Base-by-base conservation (phyloP, 106 monocot species). In the Allium cepa region DNA sequence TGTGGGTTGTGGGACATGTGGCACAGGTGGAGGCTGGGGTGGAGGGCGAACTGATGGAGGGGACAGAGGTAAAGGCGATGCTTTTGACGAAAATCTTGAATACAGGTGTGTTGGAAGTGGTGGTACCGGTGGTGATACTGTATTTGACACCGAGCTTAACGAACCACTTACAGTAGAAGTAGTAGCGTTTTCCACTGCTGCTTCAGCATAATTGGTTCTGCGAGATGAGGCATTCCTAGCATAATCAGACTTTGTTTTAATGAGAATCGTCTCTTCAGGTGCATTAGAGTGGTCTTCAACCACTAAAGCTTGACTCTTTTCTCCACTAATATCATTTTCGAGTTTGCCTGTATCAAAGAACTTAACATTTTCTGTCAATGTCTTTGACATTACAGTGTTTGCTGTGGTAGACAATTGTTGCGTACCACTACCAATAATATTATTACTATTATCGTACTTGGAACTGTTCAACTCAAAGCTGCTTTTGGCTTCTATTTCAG, bases 401-500 rank as follows among this genome's bases (percentile, higher is more conserved):
- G 71, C 71, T 27, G 14, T 57, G 58, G 15, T 26, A 58, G 45
- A 12, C 15, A 73, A 16, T 57, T 66, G 57, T 49, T 66, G 48
- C 6, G 36, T 27, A 55, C 15, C 17, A 15, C 10, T 28, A 47
- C 4, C 10, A 50, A 26, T 50, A 28, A 51, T 50, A 10, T 26
- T 7, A 60, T 68, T n/a, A 50, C 62, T 48, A 9, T 26, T 7
- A 60, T 68, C 27, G 36, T 60, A 28, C 4, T 46, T 52, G 17
- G 63, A 57, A 64, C 63, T 61, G 11, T 18, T 47, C 53, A 76
- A 65, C 7, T 53, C 68, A 50, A 76, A 66, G 10, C 11, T 78
- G 59, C 55, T 80, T 74, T 57, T 63, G 0, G 47, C 53, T 70
- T 83, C 83, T 53, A 66, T 50, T 49, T 74, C 64, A 49, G 60